phyloP scores from a whole-genome alignment of 164 flowering plant genomes.

The Piper betle region DNA sequence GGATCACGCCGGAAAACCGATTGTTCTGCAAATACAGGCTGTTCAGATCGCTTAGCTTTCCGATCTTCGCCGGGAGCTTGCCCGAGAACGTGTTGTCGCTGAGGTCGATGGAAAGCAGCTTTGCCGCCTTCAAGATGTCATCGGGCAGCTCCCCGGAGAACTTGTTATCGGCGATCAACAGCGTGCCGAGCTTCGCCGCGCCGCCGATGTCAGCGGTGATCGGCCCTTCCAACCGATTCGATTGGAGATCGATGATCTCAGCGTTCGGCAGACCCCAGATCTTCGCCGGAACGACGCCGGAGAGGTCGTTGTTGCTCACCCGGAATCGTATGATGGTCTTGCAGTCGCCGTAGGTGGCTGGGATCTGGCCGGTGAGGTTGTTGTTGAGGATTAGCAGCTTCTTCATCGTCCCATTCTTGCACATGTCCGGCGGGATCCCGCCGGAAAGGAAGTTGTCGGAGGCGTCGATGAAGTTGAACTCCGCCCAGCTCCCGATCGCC shows the following conservation, averaged over 20 bases:
- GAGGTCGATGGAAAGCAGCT: constrained; percentile 27
- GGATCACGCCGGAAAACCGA: constrained; percentile 40
- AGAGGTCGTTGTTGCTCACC: constrained; percentile 52
- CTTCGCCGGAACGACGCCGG: constrained; percentile 58
- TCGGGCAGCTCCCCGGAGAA: constrained; percentile 51
- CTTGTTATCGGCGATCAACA: constrained; percentile 25
- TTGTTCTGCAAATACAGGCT: constrained; percentile 34
- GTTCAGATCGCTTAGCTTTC: constrained; percentile 29
- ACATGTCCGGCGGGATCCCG: constrained; percentile 88
- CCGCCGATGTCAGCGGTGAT: constrained; percentile 38
- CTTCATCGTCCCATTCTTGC: constrained; percentile 59
- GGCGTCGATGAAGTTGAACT: constrained; percentile 65
- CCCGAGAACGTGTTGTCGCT: constrained; percentile 48
- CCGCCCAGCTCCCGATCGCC: constrained; percentile 70
- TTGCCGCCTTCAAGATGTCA: constrained; percentile 38
- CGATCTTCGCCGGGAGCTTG: constrained; percentile 36
- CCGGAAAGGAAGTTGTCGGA: constrained; percentile 63
- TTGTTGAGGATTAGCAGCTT: constrained; percentile 13
- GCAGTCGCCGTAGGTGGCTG: constrained; percentile 54
- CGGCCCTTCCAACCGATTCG: constrained; percentile 51
- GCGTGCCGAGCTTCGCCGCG: constrained; percentile 27
- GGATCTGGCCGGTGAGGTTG: constrained; percentile 60
- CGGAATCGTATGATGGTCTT: constrained; percentile 42
- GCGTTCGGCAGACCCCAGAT: constrained; percentile 68
- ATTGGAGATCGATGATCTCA: constrained; percentile 36